These are phyloP conservation scores for Phialocephala sp. DNA, from an alignment of 2,329 filamentous ascomycete species.

Conservation along the genomic window DNA sequence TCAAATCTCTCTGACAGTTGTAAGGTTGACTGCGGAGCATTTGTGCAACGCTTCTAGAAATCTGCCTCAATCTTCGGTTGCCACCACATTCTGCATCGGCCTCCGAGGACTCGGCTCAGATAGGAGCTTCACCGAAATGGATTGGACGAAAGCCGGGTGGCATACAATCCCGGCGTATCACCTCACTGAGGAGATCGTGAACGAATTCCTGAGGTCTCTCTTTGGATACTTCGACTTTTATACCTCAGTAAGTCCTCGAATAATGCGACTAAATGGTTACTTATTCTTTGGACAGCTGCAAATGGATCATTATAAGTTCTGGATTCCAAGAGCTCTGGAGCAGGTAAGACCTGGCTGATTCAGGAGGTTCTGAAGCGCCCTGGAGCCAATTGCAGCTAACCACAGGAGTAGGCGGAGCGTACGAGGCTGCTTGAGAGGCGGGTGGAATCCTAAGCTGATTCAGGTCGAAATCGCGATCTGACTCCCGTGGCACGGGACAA, in stretches of 20 bases:
- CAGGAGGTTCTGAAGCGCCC: neutral
- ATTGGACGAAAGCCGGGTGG: neutral
- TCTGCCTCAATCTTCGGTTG: neutral
- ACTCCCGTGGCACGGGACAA: too few species aligned
- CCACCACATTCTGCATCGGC: neutral
- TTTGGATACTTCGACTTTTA: slow-evolving; percentile 23
- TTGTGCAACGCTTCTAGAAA: neutral
- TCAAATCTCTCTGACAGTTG: too few species aligned
- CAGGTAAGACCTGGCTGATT: neutral
- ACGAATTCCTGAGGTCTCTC: slow-evolving; percentile 12
- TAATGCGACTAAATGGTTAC: too few species aligned
- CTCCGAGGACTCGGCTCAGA: neutral
- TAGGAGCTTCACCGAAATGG: neutral
- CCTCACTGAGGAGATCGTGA: slow-evolving; percentile 14
- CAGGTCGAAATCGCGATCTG: too few species aligned
- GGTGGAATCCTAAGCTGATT: too few species aligned
- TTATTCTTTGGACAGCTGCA: slow-evolving; percentile 5
- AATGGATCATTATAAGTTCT: slow-evolving; percentile 15
- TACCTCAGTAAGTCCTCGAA: slow-evolving; percentile 14
- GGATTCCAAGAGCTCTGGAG: neutral
- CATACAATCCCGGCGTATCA: slow-evolving; percentile 22
- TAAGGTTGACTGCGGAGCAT: too few species aligned
- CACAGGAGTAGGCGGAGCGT: neutral
- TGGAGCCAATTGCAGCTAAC: neutral
- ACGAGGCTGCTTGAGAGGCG: neutral